Evolutionary conservation across 2,329 filamentous ascomycete genomes (phyloP).

Genomic region (Whalleya microplaca): DNA sequence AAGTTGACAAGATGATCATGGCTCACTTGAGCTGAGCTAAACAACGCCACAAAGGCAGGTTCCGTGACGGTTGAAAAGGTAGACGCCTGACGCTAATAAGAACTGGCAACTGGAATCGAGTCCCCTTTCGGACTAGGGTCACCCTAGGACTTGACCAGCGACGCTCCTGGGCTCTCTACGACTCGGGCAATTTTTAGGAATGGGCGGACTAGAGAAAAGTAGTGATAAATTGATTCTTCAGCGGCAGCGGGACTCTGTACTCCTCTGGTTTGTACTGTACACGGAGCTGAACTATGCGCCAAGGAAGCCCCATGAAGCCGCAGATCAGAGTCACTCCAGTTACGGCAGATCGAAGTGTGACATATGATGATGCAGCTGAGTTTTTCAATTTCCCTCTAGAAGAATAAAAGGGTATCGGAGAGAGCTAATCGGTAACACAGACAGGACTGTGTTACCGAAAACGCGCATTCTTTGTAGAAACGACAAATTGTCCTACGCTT

Average conservation of each 20-base stretch:
- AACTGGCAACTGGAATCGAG: neutral
- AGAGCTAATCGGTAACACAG: conserved; percentile 19
- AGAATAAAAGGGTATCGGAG: conserved; percentile 25
- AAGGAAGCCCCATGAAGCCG: conserved; percentile 14
- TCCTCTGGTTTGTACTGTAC: conserved; percentile 4
- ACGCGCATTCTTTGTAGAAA: conserved; percentile 25
- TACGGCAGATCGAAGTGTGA: conserved; percentile 29
- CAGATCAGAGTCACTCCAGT: conserved; percentile 21
- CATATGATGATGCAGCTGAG: conserved; percentile 27
- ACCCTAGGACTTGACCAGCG: neutral
- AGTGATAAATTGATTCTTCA: conserved; percentile 4
- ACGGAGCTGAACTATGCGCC: conserved; percentile 9
- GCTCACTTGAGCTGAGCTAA: no score
- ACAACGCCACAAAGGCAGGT: no score
- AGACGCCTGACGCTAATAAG: neutral
- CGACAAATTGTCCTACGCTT: conserved; percentile 36
- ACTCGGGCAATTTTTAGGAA: neutral
- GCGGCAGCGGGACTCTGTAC: conserved; percentile 11
- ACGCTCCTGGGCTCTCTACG: no score
- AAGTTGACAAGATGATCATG: no score
- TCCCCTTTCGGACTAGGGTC: neutral
- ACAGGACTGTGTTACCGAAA: conserved; percentile 25
- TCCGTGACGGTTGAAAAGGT: neutral
- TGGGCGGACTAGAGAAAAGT: neutral
- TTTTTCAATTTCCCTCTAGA: conserved; percentile 18